These are phyloP conservation scores for Mycena floridula DNA, from an alignment of 768 basidiomycete species.

Conservation along the genomic window DNA sequence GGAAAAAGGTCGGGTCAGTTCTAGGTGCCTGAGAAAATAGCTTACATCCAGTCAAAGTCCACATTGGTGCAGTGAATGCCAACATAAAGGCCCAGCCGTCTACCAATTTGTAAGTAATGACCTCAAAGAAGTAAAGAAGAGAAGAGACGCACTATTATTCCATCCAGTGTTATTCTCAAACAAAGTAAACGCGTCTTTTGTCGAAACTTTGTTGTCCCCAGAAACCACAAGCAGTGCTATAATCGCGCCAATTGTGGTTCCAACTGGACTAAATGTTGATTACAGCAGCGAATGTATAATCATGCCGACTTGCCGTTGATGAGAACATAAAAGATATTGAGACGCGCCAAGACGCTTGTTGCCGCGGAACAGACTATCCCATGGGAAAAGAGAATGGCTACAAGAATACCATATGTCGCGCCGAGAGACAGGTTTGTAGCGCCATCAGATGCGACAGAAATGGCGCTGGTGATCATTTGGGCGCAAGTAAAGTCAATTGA, in stretches of 20 bases:
- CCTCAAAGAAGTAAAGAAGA: neutral
- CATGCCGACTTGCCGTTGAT: slow-evolving; percentile 44
- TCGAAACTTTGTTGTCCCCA: slow-evolving; percentile 53
- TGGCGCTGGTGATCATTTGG: slow-evolving; percentile 72
- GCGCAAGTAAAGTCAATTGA: slow-evolving; percentile 76
- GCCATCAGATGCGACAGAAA: slow-evolving; percentile 55
- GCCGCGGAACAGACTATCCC: slow-evolving; percentile 69
- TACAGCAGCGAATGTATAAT: slow-evolving; percentile 4
- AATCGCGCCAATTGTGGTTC: slow-evolving; percentile 60
- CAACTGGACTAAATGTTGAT: slow-evolving; percentile 34
- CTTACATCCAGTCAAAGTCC: slow-evolving; percentile 74
- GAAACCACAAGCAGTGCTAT: slow-evolving; percentile 52
- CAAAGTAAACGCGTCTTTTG: slow-evolving; percentile 59
- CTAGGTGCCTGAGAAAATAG: neutral
- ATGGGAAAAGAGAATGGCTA: slow-evolving; percentile 60
- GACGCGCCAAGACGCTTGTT: slow-evolving; percentile 53
- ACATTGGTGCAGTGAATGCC: slow-evolving; percentile 72
- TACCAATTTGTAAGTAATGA: slow-evolving; percentile 17
- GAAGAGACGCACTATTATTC: slow-evolving; percentile 41
- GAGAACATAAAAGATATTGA: slow-evolving; percentile 66
- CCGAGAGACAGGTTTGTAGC: slow-evolving; percentile 44
- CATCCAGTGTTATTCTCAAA: slow-evolving; percentile 72
- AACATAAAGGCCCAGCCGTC: slow-evolving; percentile 72
- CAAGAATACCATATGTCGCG: slow-evolving; percentile 61
- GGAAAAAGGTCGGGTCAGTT: no score